Conservation (phyloP, 306 rosid species). For the Vigna radiata region DNA sequence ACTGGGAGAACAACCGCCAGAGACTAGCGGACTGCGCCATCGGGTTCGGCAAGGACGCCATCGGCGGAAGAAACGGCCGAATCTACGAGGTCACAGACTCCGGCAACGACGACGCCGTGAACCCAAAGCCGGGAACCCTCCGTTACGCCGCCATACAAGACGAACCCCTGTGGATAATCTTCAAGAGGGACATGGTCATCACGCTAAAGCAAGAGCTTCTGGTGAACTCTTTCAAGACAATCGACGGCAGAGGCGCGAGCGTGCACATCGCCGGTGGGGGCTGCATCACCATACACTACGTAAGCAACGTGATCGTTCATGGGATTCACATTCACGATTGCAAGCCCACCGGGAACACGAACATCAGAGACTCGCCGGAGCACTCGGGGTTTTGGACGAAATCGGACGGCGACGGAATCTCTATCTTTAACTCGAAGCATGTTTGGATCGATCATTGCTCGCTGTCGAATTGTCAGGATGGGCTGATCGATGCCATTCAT, state of each 20-base stretch:
- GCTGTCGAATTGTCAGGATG: conserved; percentile 76
- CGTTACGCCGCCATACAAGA: conserved; percentile 82
- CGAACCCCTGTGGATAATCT: conserved; percentile 85
- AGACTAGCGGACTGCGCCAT: conserved; percentile 86
- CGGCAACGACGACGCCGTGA: conserved; percentile 69
- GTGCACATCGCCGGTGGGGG: conserved; percentile 87
- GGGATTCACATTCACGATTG: conserved; percentile 87
- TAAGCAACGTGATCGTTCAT: conserved; percentile 74
- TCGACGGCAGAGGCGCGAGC: conserved; percentile 89
- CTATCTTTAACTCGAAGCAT: conserved; percentile 63
- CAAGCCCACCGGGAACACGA: conserved; percentile 63
- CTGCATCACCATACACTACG: conserved; percentile 78
- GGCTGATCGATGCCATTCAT: conserved; percentile 85
- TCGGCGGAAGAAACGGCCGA: conserved; percentile 75
- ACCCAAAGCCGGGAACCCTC: conserved; percentile 77
- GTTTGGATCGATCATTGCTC: conserved; percentile 92
- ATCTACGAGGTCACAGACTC: conserved; percentile 73
- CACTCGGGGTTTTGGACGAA: conserved; percentile 78
- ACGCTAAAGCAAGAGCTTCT: conserved; percentile 65
- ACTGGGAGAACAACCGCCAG: conserved; percentile 79
- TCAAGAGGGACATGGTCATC: conserved; percentile 88
- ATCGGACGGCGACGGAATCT: conserved; percentile 86
- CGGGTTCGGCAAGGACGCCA: conserved; percentile 85
- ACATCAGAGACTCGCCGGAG: conserved; percentile 73
- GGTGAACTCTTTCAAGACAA: conserved; percentile 89